A percentile compares a stretch with the other conserved stretches of the same genome.
These are phyloP conservation scores for Trichosporon coremiiforme DNA, from an alignment of 1,284 basidiomycete genomes.

Conservation along the genomic window DNA sequence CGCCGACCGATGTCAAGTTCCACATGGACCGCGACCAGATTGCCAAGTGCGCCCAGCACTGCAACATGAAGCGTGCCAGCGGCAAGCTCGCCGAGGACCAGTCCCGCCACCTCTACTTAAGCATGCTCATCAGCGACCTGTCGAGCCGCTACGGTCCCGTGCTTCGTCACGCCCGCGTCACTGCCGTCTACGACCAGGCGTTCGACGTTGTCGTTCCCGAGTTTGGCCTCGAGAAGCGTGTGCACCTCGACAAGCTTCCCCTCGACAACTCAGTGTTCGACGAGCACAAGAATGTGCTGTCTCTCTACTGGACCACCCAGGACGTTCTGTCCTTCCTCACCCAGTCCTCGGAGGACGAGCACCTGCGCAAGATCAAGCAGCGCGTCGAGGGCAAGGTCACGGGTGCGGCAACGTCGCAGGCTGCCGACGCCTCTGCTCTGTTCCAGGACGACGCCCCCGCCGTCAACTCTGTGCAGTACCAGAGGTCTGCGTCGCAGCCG, in stretches of 20 bases:
- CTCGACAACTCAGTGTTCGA: conserved; percentile 95
- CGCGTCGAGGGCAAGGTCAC: conserved; percentile 76
- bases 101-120: conserved; percentile 91
- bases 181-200: conserved; percentile 89
- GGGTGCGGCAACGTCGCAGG: conserved; percentile 66
- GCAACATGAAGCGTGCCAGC: conserved; percentile 74
- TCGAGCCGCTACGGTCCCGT: conserved; percentile 94
- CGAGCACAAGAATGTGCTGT: conserved; percentile 80
- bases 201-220: conserved; percentile 89
- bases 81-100: conserved; percentile 92
- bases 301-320: conserved; percentile 71
- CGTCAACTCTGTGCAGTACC: conserved; percentile 70
- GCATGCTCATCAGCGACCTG: conserved; percentile 83
- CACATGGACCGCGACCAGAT: conserved; percentile 95
- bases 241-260: conserved; percentile 98
- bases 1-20: conserved; percentile 74
- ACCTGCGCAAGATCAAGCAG: conserved; percentile 86
- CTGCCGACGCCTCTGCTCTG: conserved; percentile 76
- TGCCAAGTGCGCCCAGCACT: conserved; percentile 95
- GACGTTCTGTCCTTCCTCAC: conserved; percentile 94
- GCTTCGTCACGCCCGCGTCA: conserved; percentile 86
- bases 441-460: conserved; percentile 74
- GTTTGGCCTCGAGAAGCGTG: conserved; percentile 96
- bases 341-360: conserved; percentile 85
- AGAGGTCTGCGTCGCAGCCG: conserved; percentile 69